Percentiles rank a stretch among this genome's conserved stretches.
phyloP scores from a whole-genome alignment of 768 basidiomycete genomes.

The Kwoniella bestiolae region DNA sequence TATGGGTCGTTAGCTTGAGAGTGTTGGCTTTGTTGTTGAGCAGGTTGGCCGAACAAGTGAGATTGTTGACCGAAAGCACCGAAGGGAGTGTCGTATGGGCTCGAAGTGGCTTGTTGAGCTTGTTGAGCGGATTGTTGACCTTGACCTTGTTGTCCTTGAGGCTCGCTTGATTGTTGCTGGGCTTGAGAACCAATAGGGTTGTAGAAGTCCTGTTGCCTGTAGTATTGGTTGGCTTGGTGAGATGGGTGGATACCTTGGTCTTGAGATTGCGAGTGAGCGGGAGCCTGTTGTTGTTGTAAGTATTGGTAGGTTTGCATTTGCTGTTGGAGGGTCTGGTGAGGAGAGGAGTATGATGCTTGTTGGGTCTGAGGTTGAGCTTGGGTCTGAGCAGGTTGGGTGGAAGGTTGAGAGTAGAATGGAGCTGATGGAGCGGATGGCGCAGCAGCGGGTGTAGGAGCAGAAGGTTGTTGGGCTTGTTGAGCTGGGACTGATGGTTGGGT shows the following conservation, averaged over 20 bases:
- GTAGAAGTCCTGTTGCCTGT: constrained; percentile 47
- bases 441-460: constrained; percentile 12
- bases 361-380: constrained; percentile 30
- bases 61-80: constrained; percentile 47
- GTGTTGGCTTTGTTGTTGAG: constrained; percentile 42
- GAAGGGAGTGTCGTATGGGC: constrained; percentile 42
- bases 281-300: constrained; percentile 39
- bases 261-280: constrained; percentile 40
- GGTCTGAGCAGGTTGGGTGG: constrained; percentile 22
- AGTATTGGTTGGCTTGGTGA: constrained; percentile 38
- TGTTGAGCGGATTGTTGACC: constrained; percentile 19
- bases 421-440: constrained; percentile 16
- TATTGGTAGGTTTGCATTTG: constrained; percentile 47
- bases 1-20: constrained; percentile 47
- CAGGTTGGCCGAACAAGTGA: constrained; percentile 43
- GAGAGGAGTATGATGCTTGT: constrained; percentile 39
- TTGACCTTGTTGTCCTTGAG: constrained; percentile 38
- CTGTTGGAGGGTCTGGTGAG: constrained; percentile 49
- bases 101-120: constrained; percentile 25
- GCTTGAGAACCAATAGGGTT: constrained; percentile 36
- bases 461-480: constrained; percentile 19
- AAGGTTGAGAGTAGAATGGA: constrained; percentile 26
- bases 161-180: constrained; percentile 32
- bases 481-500: constrained; percentile 33
- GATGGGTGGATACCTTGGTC: constrained; percentile 38